A percentile compares a stretch with the other conserved stretches of the same genome.
These are phyloP conservation scores for Erigeron philadelphicus DNA, from an alignment of 140 eudicot species.

Conservation along the genomic window DNA sequence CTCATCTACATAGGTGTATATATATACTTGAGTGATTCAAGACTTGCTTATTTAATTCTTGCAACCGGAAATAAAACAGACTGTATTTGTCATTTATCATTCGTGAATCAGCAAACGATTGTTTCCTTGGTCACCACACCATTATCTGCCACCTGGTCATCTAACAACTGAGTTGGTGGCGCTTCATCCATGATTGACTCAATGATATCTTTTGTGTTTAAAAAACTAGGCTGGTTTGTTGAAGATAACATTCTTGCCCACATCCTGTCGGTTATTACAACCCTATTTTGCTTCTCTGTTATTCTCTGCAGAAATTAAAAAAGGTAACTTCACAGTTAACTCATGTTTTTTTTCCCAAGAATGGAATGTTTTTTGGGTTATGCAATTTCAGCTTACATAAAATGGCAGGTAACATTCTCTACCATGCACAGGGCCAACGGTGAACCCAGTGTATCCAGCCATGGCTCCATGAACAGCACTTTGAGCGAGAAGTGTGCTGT, in stretches of 20 bases:
- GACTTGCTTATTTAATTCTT: conserved; percentile 22
- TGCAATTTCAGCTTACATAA: conserved; percentile 43
- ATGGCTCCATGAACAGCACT: conserved; percentile 97
- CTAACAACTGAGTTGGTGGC: conserved; percentile 34
- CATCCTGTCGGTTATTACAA: conserved; percentile 90
- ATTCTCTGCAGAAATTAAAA: conserved; percentile 48
- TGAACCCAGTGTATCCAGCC: conserved; percentile 93
- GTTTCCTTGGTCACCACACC: conserved; percentile 27
- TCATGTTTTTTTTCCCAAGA: background rate
- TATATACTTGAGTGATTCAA: conserved; percentile 25
- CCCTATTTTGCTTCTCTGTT: conserved; percentile 67
- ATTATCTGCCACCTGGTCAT: conserved; percentile 29
- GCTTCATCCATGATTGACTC: conserved; percentile 36
- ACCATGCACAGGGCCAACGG: conserved; percentile 76
- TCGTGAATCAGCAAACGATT: conserved; percentile 25
- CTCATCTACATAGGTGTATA: background rate
- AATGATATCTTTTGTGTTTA: conserved; percentile 30
- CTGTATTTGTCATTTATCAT: background rate
- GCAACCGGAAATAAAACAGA: background rate
- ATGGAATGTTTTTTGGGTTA: background rate
- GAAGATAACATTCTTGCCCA: conserved; percentile 92
- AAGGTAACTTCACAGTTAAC: background rate
- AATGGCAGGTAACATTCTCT: conserved; percentile 81
- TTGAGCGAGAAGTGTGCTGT: conserved; percentile 93
- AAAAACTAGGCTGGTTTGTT: conserved; percentile 83